Evolutionary conservation across 2,329 filamentous ascomycete genomes (phyloP).

Genomic region (Aspergillus fumigatus): DNA sequence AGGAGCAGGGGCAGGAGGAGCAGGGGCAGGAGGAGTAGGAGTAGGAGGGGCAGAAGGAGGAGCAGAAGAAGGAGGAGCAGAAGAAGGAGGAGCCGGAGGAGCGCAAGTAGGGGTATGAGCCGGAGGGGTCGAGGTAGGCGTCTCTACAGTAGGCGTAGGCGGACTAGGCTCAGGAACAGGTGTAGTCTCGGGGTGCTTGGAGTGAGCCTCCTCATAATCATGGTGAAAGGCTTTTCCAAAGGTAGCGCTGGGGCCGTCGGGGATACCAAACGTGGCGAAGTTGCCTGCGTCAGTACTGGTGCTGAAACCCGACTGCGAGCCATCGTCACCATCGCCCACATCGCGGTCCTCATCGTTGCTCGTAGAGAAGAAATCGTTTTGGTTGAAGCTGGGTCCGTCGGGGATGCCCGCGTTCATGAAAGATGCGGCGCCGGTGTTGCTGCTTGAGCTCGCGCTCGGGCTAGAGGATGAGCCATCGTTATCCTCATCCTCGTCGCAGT

Average conservation of each 20-base stretch:
- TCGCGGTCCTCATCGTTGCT: not conserved
- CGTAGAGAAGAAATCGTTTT: not conserved
- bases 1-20: not conserved
- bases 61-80: too few relatives aligned
- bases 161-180: slow-evolving; percentile 6
- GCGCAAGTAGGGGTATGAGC: too few relatives aligned
- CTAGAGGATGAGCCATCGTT: not conserved
- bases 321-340: not conserved
- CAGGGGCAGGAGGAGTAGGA: too few relatives aligned
- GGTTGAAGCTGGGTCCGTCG: slow-evolving; percentile 19
- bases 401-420: slow-evolving; percentile 14
- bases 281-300: too few relatives aligned
- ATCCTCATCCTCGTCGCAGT: not conserved
- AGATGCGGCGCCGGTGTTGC: too few relatives aligned
- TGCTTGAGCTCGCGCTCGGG: too few relatives aligned
- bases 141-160: not conserved
- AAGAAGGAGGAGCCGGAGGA: too few relatives aligned
- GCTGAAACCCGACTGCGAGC: too few relatives aligned
- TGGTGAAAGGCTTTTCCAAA: slow-evolving; percentile 15
- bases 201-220: slow-evolving; percentile 12
- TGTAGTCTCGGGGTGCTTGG: slow-evolving; percentile 2
- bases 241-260: slow-evolving; percentile 22
- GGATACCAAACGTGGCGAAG: slow-evolving; percentile 11
- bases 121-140: not conserved
- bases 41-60: too few relatives aligned